These are phyloP conservation scores for Eucalyptus virginea DNA, from an alignment of 345 rosid genomes.

Conservation along the genomic window DNA sequence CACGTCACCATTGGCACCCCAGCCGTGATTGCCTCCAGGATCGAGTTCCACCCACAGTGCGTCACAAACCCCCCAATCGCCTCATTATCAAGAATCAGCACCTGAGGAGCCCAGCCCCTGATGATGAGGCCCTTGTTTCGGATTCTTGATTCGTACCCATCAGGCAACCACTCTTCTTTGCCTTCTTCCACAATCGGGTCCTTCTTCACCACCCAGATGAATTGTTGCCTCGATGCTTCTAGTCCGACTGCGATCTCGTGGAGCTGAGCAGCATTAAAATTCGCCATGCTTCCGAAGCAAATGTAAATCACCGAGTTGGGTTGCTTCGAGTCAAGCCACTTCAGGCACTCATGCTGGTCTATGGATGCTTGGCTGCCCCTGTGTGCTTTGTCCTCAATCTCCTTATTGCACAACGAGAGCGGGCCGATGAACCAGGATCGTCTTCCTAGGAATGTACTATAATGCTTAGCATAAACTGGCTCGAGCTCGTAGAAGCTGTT, in stretches of 20 bases:
- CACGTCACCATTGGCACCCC: slow-evolving; percentile 32
- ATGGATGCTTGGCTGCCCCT: slow-evolving; percentile 15
- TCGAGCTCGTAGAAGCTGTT: slow-evolving; percentile 34
- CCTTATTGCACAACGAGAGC: slow-evolving; percentile 15
- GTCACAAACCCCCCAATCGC: slow-evolving; percentile 24
- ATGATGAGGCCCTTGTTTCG: slow-evolving; percentile 24
- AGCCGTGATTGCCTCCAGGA: slow-evolving; percentile 8
- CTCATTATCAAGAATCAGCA: slow-evolving; percentile 17
- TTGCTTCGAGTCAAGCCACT: slow-evolving; percentile 46
- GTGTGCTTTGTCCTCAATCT: slow-evolving; percentile 20
- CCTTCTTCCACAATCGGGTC: slow-evolving; percentile 5
- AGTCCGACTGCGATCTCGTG: slow-evolving; percentile 37
- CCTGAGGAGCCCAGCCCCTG: slow-evolving; percentile 35
- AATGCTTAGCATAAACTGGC: slow-evolving; percentile 12
- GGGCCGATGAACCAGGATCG: slow-evolving; percentile 12
- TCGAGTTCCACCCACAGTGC: slow-evolving; percentile 34
- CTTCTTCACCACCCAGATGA: slow-evolving; percentile 40
- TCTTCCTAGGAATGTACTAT: not conserved
- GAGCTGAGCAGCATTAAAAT: slow-evolving; percentile 10
- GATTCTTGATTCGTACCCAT: slow-evolving; percentile 27
- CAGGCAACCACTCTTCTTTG: slow-evolving; percentile 31
- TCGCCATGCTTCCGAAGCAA: slow-evolving; percentile 32
- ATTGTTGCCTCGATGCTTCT: slow-evolving; percentile 34
- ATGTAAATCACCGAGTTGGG: slow-evolving; percentile 37
- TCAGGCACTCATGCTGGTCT: slow-evolving; percentile 18